Conservation (phyloP, 176 grass and related monocot genomes). For the Coix lacrymajobi region DNA sequence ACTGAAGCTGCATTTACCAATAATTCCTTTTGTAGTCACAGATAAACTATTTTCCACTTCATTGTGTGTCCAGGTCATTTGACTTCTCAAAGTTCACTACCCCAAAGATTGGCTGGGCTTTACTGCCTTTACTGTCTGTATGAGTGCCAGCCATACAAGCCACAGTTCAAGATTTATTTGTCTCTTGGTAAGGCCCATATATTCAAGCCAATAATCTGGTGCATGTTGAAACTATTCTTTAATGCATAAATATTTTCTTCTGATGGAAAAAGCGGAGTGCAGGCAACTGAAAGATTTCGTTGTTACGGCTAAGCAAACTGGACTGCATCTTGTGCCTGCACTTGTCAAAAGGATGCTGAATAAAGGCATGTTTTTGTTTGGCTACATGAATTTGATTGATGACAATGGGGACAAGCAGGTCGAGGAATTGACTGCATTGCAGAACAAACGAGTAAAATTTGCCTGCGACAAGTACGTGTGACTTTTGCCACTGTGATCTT, state of each 20-base stretch:
- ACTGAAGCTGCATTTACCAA: neutral
- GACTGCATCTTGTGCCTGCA: constrained; percentile 29
- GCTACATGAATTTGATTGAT: constrained; percentile 68
- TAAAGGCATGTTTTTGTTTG: constrained; percentile 61
- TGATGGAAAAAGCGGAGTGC: constrained; percentile 45
- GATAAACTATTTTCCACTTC: constrained; percentile 16
- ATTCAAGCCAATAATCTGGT: constrained; percentile 15
- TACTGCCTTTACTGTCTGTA: constrained; percentile 97
- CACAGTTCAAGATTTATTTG: constrained; percentile 80
- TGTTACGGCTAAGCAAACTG: constrained; percentile 55
- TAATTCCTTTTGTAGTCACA: neutral
- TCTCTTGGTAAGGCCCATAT: constrained; percentile 54
- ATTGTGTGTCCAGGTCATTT: constrained; percentile 60
- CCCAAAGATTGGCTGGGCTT: constrained; percentile 64
- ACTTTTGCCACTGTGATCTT: neutral
- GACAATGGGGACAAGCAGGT: constrained; percentile 38
- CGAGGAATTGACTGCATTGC: constrained; percentile 52
- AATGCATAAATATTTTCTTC: constrained; percentile 16
- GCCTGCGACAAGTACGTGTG: constrained; percentile 62
- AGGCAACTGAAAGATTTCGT: constrained; percentile 63
- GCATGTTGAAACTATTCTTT: neutral
- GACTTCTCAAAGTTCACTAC: constrained; percentile 45
- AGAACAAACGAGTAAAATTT: constrained; percentile 52
- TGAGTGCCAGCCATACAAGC: constrained; percentile 82
- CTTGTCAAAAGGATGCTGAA: constrained; percentile 87